Evolutionary conservation across 345 rosid species (phyloP), one percentile per base, ranked within the genome.

Genomic region (Populus euphratica): DNA sequence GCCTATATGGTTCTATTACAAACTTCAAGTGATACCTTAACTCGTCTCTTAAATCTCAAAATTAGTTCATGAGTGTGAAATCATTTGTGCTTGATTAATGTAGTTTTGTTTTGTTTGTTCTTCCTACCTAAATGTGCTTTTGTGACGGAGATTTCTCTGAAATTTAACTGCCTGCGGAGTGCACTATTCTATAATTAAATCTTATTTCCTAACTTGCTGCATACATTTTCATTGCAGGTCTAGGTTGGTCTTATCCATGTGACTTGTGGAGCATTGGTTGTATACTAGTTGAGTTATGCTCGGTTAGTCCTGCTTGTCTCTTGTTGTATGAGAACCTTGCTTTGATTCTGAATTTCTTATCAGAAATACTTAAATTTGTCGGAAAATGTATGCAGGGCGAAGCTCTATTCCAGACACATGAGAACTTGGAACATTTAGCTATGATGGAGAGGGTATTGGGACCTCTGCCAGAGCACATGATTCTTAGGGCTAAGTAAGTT

Each of bases 381-480:
- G 29, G 41, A 43, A 39, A 23, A 20, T 63, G 27, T 69, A 49
- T 5, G 0, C 64, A 80, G 82, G 82, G 82, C 8, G 71, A 36
- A 74, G 78, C 78, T 47, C n/a, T 80, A 21, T 80, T 80, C 59
- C 82, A 63, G 74, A 80, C 78, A 36, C 82, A 75, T 14, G 82
- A 80, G 54, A 80, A 80, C 72, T 75, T 80, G 75, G 79, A 80
- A 70, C 82, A 80, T 59, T 39, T 80, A 68, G 82, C 82, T 59
- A 80, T 80, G 82, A 80, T 80, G 82, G 82, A 80, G 75, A 80
- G 78, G 79, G 82, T 80, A 12, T 70, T 80, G 71, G 82, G 82
- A 20, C 79, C 78, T 69, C 78, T 80, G 11, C 82, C 82, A 39
- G 86, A 86, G 78, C 89, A 88, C 59, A 88, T 90, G 94, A 82